phyloP scores from a whole-genome alignment of 768 basidiomycete species.

The Serendipita indica region DNA sequence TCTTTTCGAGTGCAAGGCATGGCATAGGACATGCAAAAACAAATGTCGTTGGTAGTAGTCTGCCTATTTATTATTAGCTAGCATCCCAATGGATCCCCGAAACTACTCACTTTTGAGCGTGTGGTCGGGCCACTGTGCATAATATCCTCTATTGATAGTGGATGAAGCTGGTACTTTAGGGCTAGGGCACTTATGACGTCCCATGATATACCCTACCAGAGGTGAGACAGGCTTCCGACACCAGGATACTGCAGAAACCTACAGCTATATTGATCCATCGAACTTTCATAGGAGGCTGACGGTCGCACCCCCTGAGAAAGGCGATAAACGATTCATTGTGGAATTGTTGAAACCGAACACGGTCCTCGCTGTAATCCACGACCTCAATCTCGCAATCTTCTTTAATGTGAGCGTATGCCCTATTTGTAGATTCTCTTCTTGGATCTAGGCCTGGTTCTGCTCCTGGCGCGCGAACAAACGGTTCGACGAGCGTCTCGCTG shows the following conservation, averaged over 20 bases:
- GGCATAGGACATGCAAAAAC: slow-evolving; percentile 53
- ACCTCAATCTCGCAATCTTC: slow-evolving; percentile 53
- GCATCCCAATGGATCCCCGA: background rate
- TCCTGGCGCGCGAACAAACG: slow-evolving; percentile 25
- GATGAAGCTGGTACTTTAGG: slow-evolving; percentile 33
- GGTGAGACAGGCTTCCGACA: background rate
- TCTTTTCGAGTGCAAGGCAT: slow-evolving; percentile 30
- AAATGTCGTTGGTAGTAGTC: slow-evolving; percentile 60
- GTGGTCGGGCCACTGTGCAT: slow-evolving; percentile 16
- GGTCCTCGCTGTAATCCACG: slow-evolving; percentile 46
- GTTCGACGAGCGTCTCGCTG: slow-evolving; percentile 9
- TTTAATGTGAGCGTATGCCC: slow-evolving; percentile 41
- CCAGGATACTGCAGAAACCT: background rate
- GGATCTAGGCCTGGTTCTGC: slow-evolving; percentile 63
- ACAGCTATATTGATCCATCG: slow-evolving; percentile 54
- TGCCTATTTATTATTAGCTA: slow-evolving; percentile 23
- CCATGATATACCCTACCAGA: slow-evolving; percentile 43
- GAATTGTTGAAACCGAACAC: slow-evolving; percentile 40
- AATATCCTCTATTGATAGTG: slow-evolving; percentile 19
- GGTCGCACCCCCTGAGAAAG: slow-evolving; percentile 31
- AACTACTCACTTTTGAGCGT: slow-evolving; percentile 17
- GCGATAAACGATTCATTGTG: slow-evolving; percentile 46
- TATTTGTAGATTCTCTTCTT: slow-evolving; percentile 39
- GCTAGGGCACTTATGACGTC: slow-evolving; percentile 57
- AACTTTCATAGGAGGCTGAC: slow-evolving; percentile 50